A percentile compares a stretch with the other conserved stretches of the same genome.
phyloP scores from a whole-genome alignment of 192 early-diverging fungal genomes.

The Gonapodya sp. region DNA sequence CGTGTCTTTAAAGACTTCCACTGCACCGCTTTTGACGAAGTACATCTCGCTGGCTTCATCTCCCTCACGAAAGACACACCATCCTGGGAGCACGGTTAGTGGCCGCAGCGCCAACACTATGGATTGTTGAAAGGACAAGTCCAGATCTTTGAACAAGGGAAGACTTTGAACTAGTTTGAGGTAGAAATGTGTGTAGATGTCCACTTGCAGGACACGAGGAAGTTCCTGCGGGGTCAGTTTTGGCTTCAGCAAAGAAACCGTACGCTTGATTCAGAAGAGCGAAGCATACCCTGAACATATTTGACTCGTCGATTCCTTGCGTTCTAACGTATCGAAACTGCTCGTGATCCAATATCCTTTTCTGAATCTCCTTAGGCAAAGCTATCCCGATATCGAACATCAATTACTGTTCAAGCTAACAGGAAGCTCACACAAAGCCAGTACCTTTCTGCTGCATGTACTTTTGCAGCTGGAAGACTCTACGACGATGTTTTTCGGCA shows the following conservation, averaged over 20 bases:
- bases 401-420: too few relatives aligned
- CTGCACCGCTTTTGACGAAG: conserved; percentile 14
- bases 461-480: background rate
- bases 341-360: conserved; percentile 14
- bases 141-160: conserved; percentile 17
- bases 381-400: too few relatives aligned
- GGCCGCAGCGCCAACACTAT: conserved; percentile 1
- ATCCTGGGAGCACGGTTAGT: conserved; percentile 11
- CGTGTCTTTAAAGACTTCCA: conserved; percentile 10
- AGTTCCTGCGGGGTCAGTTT: background rate
- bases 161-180: conserved; percentile 16
- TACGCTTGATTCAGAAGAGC: background rate
- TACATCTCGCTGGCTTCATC: conserved; percentile 19
- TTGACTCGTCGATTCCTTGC: conserved; percentile 20
- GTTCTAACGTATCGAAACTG: conserved; percentile 10
- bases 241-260: background rate
- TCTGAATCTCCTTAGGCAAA: background rate
- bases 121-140: conserved; percentile 11
- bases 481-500: background rate
- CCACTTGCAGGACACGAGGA: conserved; percentile 12
- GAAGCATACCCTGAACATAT: conserved; percentile 11
- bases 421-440: too few relatives aligned
- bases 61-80: conserved; percentile 16
- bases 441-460: background rate
- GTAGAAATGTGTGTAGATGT: conserved; percentile 19